Base-by-base conservation (phyloP, 2,329 filamentous ascomycete genomes). In the Penicillium sp. region DNA sequence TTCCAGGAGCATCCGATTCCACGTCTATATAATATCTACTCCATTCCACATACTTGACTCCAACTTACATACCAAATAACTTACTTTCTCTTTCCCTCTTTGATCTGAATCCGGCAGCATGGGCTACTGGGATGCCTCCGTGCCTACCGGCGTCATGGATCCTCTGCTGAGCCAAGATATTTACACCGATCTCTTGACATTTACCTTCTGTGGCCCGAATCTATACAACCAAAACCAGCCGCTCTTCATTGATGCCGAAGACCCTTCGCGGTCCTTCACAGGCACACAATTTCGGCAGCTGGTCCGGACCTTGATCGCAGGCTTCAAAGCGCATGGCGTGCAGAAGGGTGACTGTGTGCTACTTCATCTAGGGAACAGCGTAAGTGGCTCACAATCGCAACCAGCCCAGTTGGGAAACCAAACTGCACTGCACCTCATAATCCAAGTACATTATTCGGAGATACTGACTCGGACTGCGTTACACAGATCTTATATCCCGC, bases 321-420 rank as follows among this genome's bases (percentile, higher is more conserved):
- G 77, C 3, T 65, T 79, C 21, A 73, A 72, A 53, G 70, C 71
- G 9, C 67, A 72, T 54, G 68, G 73, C 54, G 63, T 80, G 52
- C 65, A 72, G 54, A 62, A 67, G 7, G 77, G 77, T 9, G 77
- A 79, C 48, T 78, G 74, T 66, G 77, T 80, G 27, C 65, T 77
- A 62, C 68, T 79, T 46, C 74, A 77, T 59, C 54, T 76, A 56
- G 75, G 72, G 37, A 79, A 79, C 56, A 74, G 69, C 60, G 76
- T 77, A 67, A 71, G 75, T 69, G 27, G 13, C 31, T 39, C 43
- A n/a, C 9, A 19, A 23, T 52, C 25, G 21, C 49, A 51, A 29
- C 19, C 21, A 35, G 25, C 21, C 29, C 16, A 27, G 39, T 19
- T 21, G 27, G n/a, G 26, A 31, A 35, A 26, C 11, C 19, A n/a